These are phyloP conservation scores for Verticillium nubilum DNA, from an alignment of 2,329 filamentous ascomycete species.

Conservation along the genomic window DNA sequence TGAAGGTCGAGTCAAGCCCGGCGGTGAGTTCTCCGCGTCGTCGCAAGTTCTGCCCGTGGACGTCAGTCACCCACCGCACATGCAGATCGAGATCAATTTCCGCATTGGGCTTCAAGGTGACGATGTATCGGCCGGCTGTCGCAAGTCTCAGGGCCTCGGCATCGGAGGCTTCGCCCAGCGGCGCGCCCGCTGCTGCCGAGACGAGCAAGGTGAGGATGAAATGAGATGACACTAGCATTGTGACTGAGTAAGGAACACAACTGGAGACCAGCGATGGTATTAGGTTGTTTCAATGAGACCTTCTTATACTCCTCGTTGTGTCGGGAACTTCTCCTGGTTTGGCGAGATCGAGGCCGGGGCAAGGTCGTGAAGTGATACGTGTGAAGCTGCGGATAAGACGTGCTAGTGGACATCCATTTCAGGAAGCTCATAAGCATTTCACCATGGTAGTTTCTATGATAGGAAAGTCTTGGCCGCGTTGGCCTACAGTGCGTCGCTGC, in stretches of 20 bases:
- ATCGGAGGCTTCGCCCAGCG: background rate
- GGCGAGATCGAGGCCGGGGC: background rate
- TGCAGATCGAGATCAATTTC: background rate
- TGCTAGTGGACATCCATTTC: background rate
- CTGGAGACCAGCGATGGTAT: no score
- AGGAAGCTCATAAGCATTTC: background rate
- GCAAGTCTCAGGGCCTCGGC: background rate
- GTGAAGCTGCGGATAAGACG: background rate
- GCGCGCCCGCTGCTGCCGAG: background rate
- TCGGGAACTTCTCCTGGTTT: background rate
- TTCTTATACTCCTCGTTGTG: background rate
- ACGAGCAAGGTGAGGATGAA: background rate
- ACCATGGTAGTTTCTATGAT: background rate
- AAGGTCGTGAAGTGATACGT: background rate
- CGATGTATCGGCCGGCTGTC: background rate
- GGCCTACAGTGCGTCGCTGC: background rate
- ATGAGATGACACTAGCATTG: background rate
- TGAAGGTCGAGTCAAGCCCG: conserved; percentile 1
- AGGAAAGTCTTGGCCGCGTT: background rate
- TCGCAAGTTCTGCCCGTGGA: background rate
- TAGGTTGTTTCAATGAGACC: background rate
- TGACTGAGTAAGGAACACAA: background rate
- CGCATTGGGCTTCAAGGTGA: background rate
- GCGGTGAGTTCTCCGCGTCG: background rate
- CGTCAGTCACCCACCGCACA: background rate